Evolutionary conservation across 768 basidiomycete genomes (phyloP).

Genomic region (Termitomyces sp.): DNA sequence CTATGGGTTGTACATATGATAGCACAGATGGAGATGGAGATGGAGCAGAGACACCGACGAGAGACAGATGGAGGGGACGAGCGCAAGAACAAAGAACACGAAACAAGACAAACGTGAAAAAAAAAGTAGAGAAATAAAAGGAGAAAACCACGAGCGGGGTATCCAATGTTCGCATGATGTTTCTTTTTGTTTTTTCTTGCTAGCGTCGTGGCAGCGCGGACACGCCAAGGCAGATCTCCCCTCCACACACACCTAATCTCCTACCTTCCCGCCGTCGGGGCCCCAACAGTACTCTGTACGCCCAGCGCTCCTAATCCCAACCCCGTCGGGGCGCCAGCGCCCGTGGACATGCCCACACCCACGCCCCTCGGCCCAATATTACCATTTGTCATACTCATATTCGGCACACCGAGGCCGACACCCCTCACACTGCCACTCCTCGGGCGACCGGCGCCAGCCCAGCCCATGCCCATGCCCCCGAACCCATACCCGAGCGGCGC

Average conservation of each 20-base stretch:
- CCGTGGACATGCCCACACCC: not conserved
- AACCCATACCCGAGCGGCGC: conserved; percentile 53
- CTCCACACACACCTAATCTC: not conserved
- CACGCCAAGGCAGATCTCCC: not conserved
- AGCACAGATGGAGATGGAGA: not conserved
- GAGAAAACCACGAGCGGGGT: not conserved
- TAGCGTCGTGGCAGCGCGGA: not conserved
- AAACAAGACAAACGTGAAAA: not conserved
- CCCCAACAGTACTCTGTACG: not conserved
- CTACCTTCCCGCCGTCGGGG: not conserved
- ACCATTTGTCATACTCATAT: conserved; percentile 29
- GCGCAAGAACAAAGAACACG: not conserved
- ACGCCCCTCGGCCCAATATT: conserved; percentile 3
- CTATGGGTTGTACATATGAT: not conserved
- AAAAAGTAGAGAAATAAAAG: not conserved
- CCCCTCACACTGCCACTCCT: conserved; percentile 44
- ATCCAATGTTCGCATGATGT: not conserved
- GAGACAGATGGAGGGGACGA: not conserved
- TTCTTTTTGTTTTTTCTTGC: not conserved
- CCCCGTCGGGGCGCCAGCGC: not conserved
- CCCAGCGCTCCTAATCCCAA: not conserved
- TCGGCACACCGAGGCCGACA: conserved; percentile 16
- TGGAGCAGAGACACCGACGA: not conserved
- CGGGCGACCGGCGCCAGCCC: conserved; percentile 24
- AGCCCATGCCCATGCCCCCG: conserved; percentile 5